Evolutionary conservation across 2,329 filamentous ascomycete genomes (phyloP).

Genomic region (Hymenoscyphus fraxineus): DNA sequence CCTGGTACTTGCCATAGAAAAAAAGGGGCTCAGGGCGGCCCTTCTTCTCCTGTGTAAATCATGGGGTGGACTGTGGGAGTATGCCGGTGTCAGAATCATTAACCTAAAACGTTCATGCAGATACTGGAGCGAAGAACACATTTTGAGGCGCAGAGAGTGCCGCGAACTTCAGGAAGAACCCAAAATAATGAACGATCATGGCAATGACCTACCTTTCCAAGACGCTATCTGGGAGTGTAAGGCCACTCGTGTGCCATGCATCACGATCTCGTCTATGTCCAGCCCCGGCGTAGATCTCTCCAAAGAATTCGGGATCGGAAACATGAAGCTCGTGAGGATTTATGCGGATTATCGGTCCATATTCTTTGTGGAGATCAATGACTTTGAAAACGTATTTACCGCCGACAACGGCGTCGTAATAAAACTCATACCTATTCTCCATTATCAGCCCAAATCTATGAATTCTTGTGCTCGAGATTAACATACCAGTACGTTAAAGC

Average conservation of each 20-base stretch:
- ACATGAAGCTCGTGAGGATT: slow-evolving; percentile 32
- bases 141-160: too few relatives aligned
- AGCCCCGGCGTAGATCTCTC: slow-evolving; percentile 26
- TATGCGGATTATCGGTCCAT: slow-evolving; percentile 36
- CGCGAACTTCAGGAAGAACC: too few relatives aligned
- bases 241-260: slow-evolving; percentile 15
- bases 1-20: slow-evolving; percentile 16
- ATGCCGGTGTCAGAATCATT: too few relatives aligned
- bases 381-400: slow-evolving; percentile 18
- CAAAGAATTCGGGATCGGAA: slow-evolving; percentile 31
- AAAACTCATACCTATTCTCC: slow-evolving; percentile 21
- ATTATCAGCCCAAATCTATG: not conserved
- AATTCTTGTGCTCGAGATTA: not conserved
- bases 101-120: too few relatives aligned
- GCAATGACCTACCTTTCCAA: not conserved
- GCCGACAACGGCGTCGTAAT: slow-evolving; percentile 24
- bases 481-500: slow-evolving; percentile 27
- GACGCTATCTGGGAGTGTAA: slow-evolving; percentile 10
- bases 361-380: slow-evolving; percentile 17
- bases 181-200: too few relatives aligned
- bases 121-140: too few relatives aligned
- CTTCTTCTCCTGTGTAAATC: slow-evolving; percentile 17
- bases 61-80: slow-evolving; percentile 13
- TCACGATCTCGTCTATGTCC: slow-evolving; percentile 9
- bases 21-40: slow-evolving; percentile 14